Base-by-base conservation (phyloP, 2,329 filamentous ascomycete species). In the Claviceps purpurea region DNA sequence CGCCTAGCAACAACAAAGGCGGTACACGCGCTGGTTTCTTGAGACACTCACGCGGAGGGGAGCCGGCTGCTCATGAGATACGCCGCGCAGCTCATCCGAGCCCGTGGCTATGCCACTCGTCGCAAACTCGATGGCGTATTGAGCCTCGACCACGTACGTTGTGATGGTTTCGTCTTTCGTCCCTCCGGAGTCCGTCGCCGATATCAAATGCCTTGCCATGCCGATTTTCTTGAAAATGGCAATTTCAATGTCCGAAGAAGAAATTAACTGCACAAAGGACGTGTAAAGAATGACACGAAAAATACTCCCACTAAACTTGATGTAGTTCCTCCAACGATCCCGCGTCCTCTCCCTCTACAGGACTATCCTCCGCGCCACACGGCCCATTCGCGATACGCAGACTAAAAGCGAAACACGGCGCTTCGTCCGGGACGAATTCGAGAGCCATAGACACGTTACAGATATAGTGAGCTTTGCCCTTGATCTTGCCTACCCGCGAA, bases 401-500 rank as follows among this genome's bases (percentile, higher is more conserved):
- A 77, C 77, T 5, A 74, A 72, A 49, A 65, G 67, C n/a, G 81
- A 84, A 62, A 79, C 78, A 6, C 68, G 74, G 52, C 68, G 66
- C 51, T 81, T 75, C 63, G 80, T 74, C 39, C 73, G 79, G 20
- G 73, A 75, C 54, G 81, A 84, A 61, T 82, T 84, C 60, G 76
- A 81, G 63, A 72, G 79, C 52, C 75, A 81, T 58, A 73, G 73
- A 24, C 57, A 66, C 51, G 77, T 82, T 47, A 75, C 72, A 1
- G 79, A 84, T 60, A 57, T 77, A 51, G 78, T 81, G 64, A 46
- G 75, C 42, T 24, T 43, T 13, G 4, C n/a, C 11, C 8, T 24
- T 34, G 30, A 34, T 68, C 18, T 26, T 14, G 18, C 14, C 4
- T 38, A 34, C 30, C 10, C 30, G 30, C 30, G 30, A 34, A 34